Conservation (phyloP, 1,284 basidiomycete species). For the Neonothopanus nambi region DNA sequence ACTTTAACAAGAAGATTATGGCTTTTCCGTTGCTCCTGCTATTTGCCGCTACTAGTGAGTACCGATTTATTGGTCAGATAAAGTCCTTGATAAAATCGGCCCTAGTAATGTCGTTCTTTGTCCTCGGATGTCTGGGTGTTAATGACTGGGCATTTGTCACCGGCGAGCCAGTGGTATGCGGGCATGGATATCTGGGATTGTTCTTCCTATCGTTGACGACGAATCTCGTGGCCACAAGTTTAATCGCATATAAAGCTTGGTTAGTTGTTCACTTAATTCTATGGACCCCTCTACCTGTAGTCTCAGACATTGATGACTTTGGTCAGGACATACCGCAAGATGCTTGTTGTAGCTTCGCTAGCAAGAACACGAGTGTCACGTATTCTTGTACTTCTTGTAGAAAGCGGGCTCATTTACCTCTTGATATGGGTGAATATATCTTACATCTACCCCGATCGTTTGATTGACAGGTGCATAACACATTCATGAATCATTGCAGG, state of each 20-base stretch:
- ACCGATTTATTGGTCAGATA: background rate
- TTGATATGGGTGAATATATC: background rate
- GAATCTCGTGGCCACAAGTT: background rate
- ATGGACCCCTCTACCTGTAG: too few species aligned
- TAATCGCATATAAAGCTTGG: slow-evolving; percentile 11
- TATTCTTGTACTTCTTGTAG: slow-evolving; percentile 2
- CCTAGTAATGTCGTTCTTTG: background rate
- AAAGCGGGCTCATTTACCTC: slow-evolving; percentile 7
- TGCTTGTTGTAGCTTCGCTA: background rate
- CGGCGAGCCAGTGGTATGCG: background rate
- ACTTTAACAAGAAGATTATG: slow-evolving; percentile 1
- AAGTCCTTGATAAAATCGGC: background rate
- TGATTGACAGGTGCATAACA: background rate
- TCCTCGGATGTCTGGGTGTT: slow-evolving; percentile 3
- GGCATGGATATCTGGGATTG: background rate
- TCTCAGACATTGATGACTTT: too few species aligned
- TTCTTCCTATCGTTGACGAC: slow-evolving; percentile 3
- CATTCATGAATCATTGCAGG: background rate
- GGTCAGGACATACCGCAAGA: background rate
- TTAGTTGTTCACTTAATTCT: too few species aligned
- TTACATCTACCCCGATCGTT: background rate
- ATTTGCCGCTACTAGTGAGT: background rate
- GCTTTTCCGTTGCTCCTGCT: slow-evolving; percentile 1
- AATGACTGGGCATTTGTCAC: background rate
- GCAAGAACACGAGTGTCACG: background rate